phyloP scores from a whole-genome alignment of 768 basidiomycete genomes.

The Auriscalpium vulgare region DNA sequence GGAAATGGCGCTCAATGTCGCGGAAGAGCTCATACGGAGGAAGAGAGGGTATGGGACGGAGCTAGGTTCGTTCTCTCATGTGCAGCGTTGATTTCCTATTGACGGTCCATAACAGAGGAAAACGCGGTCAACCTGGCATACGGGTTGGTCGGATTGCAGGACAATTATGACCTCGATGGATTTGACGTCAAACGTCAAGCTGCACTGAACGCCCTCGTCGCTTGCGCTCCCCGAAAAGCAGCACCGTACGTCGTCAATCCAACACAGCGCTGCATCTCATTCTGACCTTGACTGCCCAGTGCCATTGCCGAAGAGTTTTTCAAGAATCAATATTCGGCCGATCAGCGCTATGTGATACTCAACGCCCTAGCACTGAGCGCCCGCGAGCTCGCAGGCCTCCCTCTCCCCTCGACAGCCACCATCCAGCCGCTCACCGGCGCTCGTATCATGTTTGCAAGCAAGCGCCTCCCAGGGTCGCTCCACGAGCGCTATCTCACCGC shows the following conservation, averaged over 20 bases:
- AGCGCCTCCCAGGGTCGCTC: constrained; percentile 59
- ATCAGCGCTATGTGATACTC: constrained; percentile 79
- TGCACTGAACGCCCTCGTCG: constrained; percentile 71
- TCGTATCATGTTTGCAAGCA: constrained; percentile 67
- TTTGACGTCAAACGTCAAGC: constrained; percentile 75
- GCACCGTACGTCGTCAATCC: constrained; percentile 58
- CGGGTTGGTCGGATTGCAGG: constrained; percentile 62
- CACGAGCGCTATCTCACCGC: constrained; percentile 42
- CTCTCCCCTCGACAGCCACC: constrained; percentile 19
- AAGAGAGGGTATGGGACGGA: constrained; percentile 85
- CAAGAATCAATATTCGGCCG: constrained; percentile 82
- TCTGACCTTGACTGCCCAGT: constrained; percentile 30
- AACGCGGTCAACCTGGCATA: constrained; percentile 80
- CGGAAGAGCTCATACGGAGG: constrained; percentile 76
- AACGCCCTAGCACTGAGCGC: constrained; percentile 84
- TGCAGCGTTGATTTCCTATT: background rate
- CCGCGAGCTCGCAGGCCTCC: constrained; percentile 63
- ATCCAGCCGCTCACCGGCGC: constrained; percentile 25
- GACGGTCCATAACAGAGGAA: constrained; percentile 53
- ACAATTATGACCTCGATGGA: constrained; percentile 76
- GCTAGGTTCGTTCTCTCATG: constrained; percentile 48
- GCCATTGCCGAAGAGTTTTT: constrained; percentile 89
- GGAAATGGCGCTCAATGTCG: constrained; percentile 73
- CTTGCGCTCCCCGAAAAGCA: constrained; percentile 67
- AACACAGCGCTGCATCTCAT: background rate